Base-by-base conservation (phyloP, 2,329 filamentous ascomycete genomes). In the Lasiodiplodia hormozganensis region DNA sequence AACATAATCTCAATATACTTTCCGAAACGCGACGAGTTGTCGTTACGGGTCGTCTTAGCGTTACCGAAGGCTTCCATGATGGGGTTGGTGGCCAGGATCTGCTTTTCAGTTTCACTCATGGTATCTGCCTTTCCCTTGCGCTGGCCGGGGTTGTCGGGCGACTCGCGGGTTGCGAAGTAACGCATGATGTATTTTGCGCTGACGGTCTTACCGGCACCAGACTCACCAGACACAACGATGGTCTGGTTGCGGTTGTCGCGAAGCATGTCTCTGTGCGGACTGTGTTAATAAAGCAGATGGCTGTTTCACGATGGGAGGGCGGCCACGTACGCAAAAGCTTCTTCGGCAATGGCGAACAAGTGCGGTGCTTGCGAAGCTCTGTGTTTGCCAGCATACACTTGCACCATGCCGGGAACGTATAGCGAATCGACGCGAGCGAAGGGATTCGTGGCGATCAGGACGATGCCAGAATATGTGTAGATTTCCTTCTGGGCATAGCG, bases 1-100 rank as follows among this genome's bases (percentile, higher is more conserved):
- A 99, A 99, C 93, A 98, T 95, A 79, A 99, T 99, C 84, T 99
- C 96, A 75, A 99, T 98, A 81, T 99, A 99, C 86, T 99, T 99
- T 80, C 96, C 96, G 82, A 99, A 99, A 76, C 96, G 89, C 52
- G 96, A 99, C 54, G 96, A 99, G 83, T 99, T 99, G 83, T 99
- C 96, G 83, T 99, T 99, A 79, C 96, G 88, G 12, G 96, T 99
- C n/a, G 96, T 99, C 84, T 99, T 99, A 67, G 96, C 96, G 84
- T 99, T 99, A 79, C 96, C 96, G 78, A 99, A 99, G 40, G 96
- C 95, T 88, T 99, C 96, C 96, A 99, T 99, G 79, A 99, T 97
- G 49, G 96, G 96, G 80, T 99, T 99, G 66, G 96, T 99, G 36
- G 96, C 96, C 73, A 99, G 84, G 77, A 99, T 99, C 80, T 97